Percentiles rank a stretch among this genome's conserved stretches.
These are phyloP conservation scores for Phylloporus sp. DNA, from an alignment of 768 basidiomycete species.

Conservation along the genomic window DNA sequence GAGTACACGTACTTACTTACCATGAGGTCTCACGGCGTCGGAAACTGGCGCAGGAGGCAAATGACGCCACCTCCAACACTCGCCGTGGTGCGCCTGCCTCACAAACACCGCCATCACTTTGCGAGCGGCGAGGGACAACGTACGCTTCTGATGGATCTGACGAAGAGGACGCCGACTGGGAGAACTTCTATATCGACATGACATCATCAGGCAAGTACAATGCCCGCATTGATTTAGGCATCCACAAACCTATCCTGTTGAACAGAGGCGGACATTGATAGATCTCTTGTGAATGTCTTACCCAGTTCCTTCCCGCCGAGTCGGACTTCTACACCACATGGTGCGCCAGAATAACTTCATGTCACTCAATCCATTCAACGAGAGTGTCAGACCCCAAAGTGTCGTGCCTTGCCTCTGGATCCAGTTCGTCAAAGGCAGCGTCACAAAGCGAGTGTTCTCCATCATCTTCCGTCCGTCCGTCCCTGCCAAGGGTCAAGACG, in stretches of 20 bases:
- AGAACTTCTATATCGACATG: constrained; percentile 18
- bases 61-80: neutral
- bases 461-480: constrained; percentile 6
- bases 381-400: constrained; percentile 1
- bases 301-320: constrained; percentile 7
- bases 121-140: neutral
- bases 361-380: neutral
- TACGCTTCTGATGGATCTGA: constrained; percentile 10
- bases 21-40: constrained; percentile 13
- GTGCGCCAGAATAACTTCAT: constrained; percentile 5
- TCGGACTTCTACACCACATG: neutral
- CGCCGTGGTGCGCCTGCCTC: neutral
- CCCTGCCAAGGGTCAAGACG: constrained; percentile 36
- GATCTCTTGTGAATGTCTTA: constrained; percentile 12
- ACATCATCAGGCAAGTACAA: constrained; percentile 20
- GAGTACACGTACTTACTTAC: constrained; percentile 27
- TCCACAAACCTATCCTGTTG: neutral
- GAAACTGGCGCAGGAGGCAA: neutral
- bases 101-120: neutral
- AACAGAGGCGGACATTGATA: constrained; percentile 22
- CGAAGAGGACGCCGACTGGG: constrained; percentile 31
- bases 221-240: neutral
- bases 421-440: neutral
- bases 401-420: neutral
- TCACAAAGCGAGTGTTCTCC: constrained; percentile 11